phyloP scores from a whole-genome alignment of 208 protist genomes.

The Crithidia thermophila region DNA sequence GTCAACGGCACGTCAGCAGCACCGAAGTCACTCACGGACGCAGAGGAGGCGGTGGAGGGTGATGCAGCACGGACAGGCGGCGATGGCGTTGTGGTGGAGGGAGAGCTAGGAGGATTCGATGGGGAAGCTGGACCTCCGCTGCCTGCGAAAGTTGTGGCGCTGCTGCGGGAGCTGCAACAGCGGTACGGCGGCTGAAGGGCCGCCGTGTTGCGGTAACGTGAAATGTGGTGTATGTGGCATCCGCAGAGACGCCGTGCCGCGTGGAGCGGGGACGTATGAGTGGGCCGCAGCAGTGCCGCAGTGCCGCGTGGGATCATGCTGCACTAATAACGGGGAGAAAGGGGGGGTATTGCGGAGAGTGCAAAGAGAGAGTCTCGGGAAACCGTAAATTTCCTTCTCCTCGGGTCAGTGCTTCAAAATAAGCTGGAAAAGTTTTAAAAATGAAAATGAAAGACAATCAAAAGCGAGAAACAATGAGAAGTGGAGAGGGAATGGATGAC shows the following conservation, averaged over 20 bases:
- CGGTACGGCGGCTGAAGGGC: background rate
- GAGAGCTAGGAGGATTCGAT: too few relatives aligned
- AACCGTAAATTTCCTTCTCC: too few relatives aligned
- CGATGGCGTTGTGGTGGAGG: background rate
- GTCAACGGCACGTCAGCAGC: slow-evolving; percentile 18
- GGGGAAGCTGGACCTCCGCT: background rate
- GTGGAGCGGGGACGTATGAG: too few relatives aligned
- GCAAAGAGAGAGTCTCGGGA: too few relatives aligned
- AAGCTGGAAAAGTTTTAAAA: too few relatives aligned
- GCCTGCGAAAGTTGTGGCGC: background rate
- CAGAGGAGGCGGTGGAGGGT: slow-evolving; percentile 6
- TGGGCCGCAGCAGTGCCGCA: too few relatives aligned
- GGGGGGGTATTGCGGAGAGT: too few relatives aligned
- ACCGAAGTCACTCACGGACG: background rate
- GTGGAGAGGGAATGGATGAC: background rate
- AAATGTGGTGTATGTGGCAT: background rate
- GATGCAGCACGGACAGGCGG: background rate
- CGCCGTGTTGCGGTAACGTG: background rate
- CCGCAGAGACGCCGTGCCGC: too few relatives aligned
- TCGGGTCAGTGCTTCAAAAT: too few relatives aligned
- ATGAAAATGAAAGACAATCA: too few relatives aligned
- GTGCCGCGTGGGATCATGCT: too few relatives aligned
- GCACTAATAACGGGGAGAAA: too few relatives aligned
- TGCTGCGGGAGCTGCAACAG: background rate
- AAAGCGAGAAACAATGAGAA: background rate